Evolutionary conservation across 2,329 filamentous ascomycete species (phyloP), one percentile per base, ranked within the genome.

Genomic region (Aspergillus sp.): DNA sequence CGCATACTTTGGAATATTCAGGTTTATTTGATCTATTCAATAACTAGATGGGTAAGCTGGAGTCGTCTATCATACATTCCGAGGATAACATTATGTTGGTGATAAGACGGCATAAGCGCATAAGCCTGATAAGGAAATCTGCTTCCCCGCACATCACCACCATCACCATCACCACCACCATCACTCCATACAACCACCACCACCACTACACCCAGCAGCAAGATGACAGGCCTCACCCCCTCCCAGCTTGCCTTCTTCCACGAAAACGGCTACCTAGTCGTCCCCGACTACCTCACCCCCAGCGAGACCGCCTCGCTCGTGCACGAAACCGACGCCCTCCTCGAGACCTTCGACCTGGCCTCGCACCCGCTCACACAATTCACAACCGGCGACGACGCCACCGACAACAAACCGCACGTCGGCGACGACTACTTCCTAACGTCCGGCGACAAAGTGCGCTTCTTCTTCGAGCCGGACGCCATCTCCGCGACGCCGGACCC

Each of bases 401-500:
- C 68, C 43, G 82, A 86, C 43, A 52, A 61, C 55, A 64, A 61
- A 19, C 60, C 60, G n/a, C 93, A 97, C 74, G 89, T 97, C 10
- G 92, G 93, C 57, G 94, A 97, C 76, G 85, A 88, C 68, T 99
- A 99, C 80, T 97, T 99, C 76, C 84, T 97, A 2, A 81, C 80
- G 1, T 94, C 88, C 3, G 91, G 91, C 56, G 89, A 97, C 78
- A 93, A 97, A 75, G 79, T 97, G 56, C 88, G 91, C 54, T 97
- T 95, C 81, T 97, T 97, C 81, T 95, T 97, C 73, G 93, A 97
- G 74, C 91, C 95, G 73, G 92, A 94, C 73, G 93, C 93, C 58
- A 93, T 97, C 71, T 59, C 64, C 2, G 55, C 63, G 1, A 45
- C 59, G 2, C 59, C 63, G 0, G 58, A 63, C 52, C 58, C 64